phyloP scores from a whole-genome alignment of 106 monocot genomes.

The Dendrobium nobile region DNA sequence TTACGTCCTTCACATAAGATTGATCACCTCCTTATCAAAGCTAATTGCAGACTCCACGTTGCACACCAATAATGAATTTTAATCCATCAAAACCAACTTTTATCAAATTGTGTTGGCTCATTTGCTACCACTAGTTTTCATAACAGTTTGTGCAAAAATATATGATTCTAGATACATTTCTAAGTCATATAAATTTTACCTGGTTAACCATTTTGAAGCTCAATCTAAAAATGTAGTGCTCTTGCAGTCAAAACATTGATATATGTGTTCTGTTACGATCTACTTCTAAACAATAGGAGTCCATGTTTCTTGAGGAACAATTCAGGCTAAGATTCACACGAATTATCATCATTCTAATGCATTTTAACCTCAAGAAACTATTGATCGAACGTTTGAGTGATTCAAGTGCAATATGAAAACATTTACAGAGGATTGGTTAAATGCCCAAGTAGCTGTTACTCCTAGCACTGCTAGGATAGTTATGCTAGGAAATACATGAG shows the following conservation, averaged over 20 bases:
- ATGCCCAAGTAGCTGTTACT: background rate
- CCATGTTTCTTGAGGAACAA: no score
- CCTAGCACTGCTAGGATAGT: background rate
- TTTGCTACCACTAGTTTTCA: no score
- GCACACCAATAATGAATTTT: no score
- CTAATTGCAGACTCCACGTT: no score
- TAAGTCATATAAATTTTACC: background rate
- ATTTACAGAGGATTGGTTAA: background rate
- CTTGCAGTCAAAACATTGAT: background rate
- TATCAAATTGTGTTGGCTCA: no score
- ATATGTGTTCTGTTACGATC: no score
- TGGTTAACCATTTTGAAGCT: background rate
- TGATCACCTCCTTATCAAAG: no score
- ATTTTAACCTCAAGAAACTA: background rate
- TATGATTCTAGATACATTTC: background rate
- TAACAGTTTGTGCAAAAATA: background rate
- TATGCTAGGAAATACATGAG: no score
- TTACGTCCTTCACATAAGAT: no score
- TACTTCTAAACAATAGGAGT: no score
- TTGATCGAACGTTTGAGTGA: no score
- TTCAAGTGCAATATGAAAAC: background rate
- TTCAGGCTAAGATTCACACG: background rate
- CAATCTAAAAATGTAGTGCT: background rate
- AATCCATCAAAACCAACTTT: no score
- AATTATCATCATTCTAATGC: background rate